Evolutionary conservation across 2,329 filamentous ascomycete species (phyloP), one percentile per base, ranked within the genome.

Genomic region (Fusarium sacchari): DNA sequence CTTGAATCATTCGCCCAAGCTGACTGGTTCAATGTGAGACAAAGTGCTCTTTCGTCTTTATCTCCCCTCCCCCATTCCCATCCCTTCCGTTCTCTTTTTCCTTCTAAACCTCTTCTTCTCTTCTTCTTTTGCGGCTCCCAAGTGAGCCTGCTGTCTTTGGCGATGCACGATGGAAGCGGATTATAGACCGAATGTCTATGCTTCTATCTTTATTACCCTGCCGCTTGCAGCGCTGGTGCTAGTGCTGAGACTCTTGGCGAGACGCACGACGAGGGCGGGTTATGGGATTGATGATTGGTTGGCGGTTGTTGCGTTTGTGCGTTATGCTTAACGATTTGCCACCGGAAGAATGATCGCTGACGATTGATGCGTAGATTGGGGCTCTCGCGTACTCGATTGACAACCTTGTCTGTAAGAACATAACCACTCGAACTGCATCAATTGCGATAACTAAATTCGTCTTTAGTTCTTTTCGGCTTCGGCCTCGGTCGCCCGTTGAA

Each of bases 241-340:
- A 11, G 47, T 56, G 18, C 71, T 77, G 17, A 64, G 75, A 26
- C 60, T 77, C 4, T 5, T 72, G 34, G 60, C 74, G 14, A 60
- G 75, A 66, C 65, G 72, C 9, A 58, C 67, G 28, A 72, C 75
- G 8, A 65, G 65, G 30, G 60, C 61, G 14, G 64, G 72, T 4
- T 76, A 72, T 60, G 74, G 71, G 11, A 52, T 64, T 40, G 75
- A 77, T 36, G 75, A 77, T 64, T 63, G 60, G 32, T 42, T 77
- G 26, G 70, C 75, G 4, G 56, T 77, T 4, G 43, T 72, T 18
- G 67, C 74, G 10, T 77, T 60, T 32, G 75, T 75, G 43, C 36
- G 74, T 55, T 40, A n/a, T 24, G 15, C 30, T 20, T 39, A 22
- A 28, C 22, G 30, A 7, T 43, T 32, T 18, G 30, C 47, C 32